Evolutionary conservation across 2,329 filamentous ascomycete genomes (phyloP), one percentile per base, ranked within the genome.

Genomic region (Rhynchosporium graminicola): DNA sequence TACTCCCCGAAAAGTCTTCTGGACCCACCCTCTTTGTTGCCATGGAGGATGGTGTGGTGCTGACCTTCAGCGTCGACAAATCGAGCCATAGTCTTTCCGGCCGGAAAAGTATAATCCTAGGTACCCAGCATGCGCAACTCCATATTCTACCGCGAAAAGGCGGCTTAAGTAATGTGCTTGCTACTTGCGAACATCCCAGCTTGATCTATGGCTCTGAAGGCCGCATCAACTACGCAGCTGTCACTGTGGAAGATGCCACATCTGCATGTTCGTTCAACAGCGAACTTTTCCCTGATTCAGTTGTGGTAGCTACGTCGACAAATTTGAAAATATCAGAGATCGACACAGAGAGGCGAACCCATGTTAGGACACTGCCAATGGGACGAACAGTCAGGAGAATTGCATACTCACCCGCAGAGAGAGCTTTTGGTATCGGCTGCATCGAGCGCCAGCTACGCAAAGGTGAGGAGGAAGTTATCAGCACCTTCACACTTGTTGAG

Each of bases 131-230:
- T 68, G 90, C 94, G 1, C 86, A 85, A 13, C 87, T 99, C 70
- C 89, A 94, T 63, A 81, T 90, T 28, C 78, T 99, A 2, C 91
- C 92, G 0, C 84, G 88, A 57, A 80, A 80, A 0, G 79, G 87
- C 58, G 85, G 83, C 0, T 78, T 91, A 0, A 90, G 83, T 73
- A 96, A 90, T 69, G 87, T 99, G 0, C 96, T 99, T 74, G 92
- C 92, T 0, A 96, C 92, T 0, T 97, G 92, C 62, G 95, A 99
- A 71, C 92, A 97, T 72, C 91, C 95, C 0, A 97, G 91, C 66
- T 77, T 99, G 60, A 97, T 99, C 55, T 97, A 99, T 73, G 90
- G 90, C 8, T 87, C 88, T 0, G 92, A 97, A 73, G 91, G 90
- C 0, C 85, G 93, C 28, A 89, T 97, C 46, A 87, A 97, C 0